Evolutionary conservation across 139 green algal species (phyloP).

Genomic region (Auxenochlorella pyrenoidosa): DNA sequence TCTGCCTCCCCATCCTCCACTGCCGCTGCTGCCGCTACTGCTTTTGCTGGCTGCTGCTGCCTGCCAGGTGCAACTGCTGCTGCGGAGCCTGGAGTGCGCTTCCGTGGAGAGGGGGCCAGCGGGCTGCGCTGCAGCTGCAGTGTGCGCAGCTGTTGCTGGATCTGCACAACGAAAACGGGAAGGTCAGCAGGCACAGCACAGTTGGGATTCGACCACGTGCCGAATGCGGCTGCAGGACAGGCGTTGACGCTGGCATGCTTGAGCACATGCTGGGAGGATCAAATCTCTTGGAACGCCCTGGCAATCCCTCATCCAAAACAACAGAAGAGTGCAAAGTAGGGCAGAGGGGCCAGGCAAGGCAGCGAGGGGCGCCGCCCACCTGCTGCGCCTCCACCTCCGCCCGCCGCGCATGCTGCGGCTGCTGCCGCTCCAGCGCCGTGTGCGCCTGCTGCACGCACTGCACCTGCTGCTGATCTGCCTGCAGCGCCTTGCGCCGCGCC

Average conservation of each 20-base stretch:
- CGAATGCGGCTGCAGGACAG: too few relatives aligned
- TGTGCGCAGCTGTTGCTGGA: slow-evolving; percentile 5
- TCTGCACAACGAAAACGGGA: neutral
- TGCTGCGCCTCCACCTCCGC: neutral
- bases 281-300: too few relatives aligned
- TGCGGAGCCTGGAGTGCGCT: neutral
- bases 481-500: slow-evolving; percentile 6
- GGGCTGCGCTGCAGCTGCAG: slow-evolving; percentile 4
- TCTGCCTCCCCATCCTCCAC: neutral
- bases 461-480: neutral
- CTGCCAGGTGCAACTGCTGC: neutral
- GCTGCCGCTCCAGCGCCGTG: slow-evolving; percentile 19
- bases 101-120: neutral
- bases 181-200: neutral
- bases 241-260: too few relatives aligned
- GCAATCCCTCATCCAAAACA: too few relatives aligned
- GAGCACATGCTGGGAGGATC: too few relatives aligned
- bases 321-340: neutral
- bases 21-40: neutral
- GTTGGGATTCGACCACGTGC: too few relatives aligned
- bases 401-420: neutral
- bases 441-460: neutral
- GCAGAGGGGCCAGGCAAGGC: neutral
- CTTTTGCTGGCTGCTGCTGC: neutral
- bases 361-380: neutral